phyloP scores from a whole-genome alignment of 306 rosid genomes.

The Carpinus fangiana region DNA sequence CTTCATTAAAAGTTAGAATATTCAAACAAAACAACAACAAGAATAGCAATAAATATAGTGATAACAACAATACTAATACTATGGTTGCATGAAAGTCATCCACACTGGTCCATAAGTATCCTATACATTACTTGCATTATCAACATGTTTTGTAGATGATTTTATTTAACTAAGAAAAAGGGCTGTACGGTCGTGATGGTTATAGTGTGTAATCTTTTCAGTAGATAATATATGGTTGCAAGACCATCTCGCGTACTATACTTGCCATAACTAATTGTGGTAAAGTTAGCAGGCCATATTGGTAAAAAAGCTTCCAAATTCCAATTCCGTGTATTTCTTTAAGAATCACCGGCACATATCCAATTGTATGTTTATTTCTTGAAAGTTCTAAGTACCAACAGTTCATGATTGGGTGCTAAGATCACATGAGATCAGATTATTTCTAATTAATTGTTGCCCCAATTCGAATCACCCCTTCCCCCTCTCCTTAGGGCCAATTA shows the following conservation, averaged over 20 bases:
- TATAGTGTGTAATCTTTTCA: neutral
- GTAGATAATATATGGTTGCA: neutral
- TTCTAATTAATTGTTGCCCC: neutral
- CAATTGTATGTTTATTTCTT: neutral
- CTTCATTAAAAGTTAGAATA: neutral
- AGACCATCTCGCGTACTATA: neutral
- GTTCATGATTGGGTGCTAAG: neutral
- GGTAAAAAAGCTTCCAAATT: neutral
- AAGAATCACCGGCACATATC: neutral
- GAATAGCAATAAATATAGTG: too few relatives aligned
- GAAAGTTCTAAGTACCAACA: neutral
- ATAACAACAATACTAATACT: too few relatives aligned
- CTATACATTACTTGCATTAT: neutral
- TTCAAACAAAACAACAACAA: neutral
- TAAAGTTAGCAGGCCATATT: neutral
- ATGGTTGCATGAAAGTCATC: neutral
- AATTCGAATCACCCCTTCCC: too few relatives aligned
- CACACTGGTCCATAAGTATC: neutral
- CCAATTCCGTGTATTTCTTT: neutral
- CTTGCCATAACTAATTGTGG: neutral
- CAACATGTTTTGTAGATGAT: neutral
- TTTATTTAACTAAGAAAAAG: neutral
- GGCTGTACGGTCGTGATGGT: neutral
- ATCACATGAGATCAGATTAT: neutral
- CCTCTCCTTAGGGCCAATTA: too few relatives aligned